These are phyloP conservation scores for Colletotrichum filicis DNA, from an alignment of 2,329 filamentous ascomycete genomes.

Conservation along the genomic window DNA sequence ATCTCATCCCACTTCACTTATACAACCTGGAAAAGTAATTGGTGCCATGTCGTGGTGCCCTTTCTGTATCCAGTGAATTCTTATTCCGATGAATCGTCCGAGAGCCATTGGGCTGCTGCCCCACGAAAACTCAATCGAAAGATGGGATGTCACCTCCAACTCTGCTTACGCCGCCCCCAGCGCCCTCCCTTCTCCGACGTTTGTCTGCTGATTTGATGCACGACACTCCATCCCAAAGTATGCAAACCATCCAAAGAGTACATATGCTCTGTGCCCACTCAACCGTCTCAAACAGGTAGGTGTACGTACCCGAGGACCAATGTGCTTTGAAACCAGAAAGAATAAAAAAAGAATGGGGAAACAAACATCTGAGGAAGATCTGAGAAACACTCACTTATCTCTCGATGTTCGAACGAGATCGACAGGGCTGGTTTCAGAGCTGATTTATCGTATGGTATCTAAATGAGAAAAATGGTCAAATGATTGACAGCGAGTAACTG, in stretches of 20 bases:
- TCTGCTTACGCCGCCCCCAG: not conserved
- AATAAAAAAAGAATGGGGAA: conserved; percentile 3
- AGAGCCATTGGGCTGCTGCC: not conserved
- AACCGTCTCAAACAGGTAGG: not conserved
- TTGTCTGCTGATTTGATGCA: conserved; percentile 20
- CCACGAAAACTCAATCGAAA: conserved; percentile 21
- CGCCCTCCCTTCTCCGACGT: not conserved
- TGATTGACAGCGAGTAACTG: not conserved
- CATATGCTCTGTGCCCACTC: not conserved
- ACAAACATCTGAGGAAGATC: conserved; percentile 21
- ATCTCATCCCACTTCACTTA: not conserved
- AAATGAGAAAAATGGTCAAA: not conserved
- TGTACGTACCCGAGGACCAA: conserved; percentile 10
- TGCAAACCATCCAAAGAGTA: conserved; percentile 17
- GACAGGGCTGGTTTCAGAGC: not conserved
- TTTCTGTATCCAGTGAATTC: no score
- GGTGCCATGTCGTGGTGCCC: no score
- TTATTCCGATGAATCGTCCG: not conserved
- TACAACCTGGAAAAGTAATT: no score
- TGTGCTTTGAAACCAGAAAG: not conserved
- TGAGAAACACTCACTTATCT: conserved; percentile 7
- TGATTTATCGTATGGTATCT: not conserved
- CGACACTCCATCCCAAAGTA: not conserved
- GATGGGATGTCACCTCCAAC: conserved; percentile 11
- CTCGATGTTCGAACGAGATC: conserved; percentile 8